Base-by-base conservation (phyloP, 73 alveolate species). In the Loxodes magnus region DNA sequence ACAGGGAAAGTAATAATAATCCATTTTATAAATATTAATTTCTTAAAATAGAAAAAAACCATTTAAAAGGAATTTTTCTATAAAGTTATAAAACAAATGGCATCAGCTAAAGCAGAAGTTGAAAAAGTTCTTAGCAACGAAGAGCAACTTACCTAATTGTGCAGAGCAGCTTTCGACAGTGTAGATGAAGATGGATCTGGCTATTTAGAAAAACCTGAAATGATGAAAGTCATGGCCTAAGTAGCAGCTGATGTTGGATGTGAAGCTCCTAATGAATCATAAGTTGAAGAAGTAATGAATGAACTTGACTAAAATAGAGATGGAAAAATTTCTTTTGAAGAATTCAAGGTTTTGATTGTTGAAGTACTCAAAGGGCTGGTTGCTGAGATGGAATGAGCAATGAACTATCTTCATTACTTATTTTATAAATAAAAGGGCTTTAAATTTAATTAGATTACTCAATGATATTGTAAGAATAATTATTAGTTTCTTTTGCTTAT, bases 101-200 rank as follows among this genome's bases (percentile, higher is more conserved):
- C 43, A 33, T 33, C 43, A 33, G 59, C 59, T n/a, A 46, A 21
- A 25, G 58, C 7, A 21, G 59, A 46, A 2, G 56, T 64, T 7
- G 36, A 61, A 57, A 73, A 37, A 4, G 56, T 64, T 6, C 29
- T 64, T 10, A 37, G 36, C 14, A 43, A 64, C 56, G 78, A 64
- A 34, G 36, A 57, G 23, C 51, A 64, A 64, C 52, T 64, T 17
- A 52, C 51, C 69, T 71, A 64, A 16, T 38, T 62, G 3, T 70
- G 56, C 29, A 62, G 55, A 62, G 77, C 68, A 12, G 77, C 77
- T 2, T 62, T 62, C 34, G 77, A 62, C 58, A 56, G 67, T 62
- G 77, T 62, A 17, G 77, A 62, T 20, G 21, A 56, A 30, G 78
- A 64, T 55, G 53, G 41, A 44, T 64, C 78, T 12, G 78, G 78